A percentile compares a stretch with the other conserved stretches of the same genome.
phyloP scores from a whole-genome alignment of 2,329 filamentous ascomycete genomes.

The Colletotrichum navitas region DNA sequence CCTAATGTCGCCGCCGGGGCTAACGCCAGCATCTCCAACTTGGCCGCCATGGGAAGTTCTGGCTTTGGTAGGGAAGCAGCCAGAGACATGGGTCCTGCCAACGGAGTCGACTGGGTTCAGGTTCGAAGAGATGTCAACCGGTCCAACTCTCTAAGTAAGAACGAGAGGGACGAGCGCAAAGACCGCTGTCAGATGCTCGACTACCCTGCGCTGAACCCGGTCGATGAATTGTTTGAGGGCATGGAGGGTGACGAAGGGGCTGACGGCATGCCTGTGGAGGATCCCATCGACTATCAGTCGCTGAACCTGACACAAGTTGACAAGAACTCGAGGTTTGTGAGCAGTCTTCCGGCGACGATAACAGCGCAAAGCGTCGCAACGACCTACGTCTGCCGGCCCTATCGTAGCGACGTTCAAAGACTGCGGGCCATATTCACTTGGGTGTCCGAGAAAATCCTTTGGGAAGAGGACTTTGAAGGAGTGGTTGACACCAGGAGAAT shows the following conservation, averaged over 20 bases:
- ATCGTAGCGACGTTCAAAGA: slow-evolving; percentile 92
- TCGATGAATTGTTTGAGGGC: slow-evolving; percentile 87
- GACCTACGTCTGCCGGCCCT: slow-evolving; percentile 92
- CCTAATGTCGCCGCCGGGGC: slow-evolving; percentile 59
- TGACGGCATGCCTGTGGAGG: slow-evolving; percentile 84
- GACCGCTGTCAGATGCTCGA: slow-evolving; percentile 97
- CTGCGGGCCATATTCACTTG: slow-evolving; percentile 96
- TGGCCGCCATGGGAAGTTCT: slow-evolving; percentile 51
- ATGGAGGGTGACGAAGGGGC: slow-evolving; percentile 91
- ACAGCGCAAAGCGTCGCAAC: slow-evolving; percentile 88
- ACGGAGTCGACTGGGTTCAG: slow-evolving; percentile 91
- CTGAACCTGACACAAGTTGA: slow-evolving; percentile 90
- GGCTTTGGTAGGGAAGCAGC: slow-evolving; percentile 64
- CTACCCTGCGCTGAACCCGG: slow-evolving; percentile 86
- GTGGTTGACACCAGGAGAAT: slow-evolving; percentile 85
- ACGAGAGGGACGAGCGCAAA: slow-evolving; percentile 85
- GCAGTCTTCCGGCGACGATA: slow-evolving; percentile 83
- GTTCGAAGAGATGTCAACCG: slow-evolving; percentile 95
- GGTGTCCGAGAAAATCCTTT: slow-evolving; percentile 93
- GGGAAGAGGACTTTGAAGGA: slow-evolving; percentile 96
- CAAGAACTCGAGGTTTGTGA: slow-evolving; percentile 94
- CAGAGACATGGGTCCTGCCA: slow-evolving; percentile 77
- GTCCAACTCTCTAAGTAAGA: slow-evolving; percentile 91
- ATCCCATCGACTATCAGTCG: slow-evolving; percentile 83
- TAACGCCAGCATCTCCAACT: slow-evolving; percentile 53